Base-by-base conservation (phyloP, 352 stramenopile species). In the Phytophthora ramorum region DNA sequence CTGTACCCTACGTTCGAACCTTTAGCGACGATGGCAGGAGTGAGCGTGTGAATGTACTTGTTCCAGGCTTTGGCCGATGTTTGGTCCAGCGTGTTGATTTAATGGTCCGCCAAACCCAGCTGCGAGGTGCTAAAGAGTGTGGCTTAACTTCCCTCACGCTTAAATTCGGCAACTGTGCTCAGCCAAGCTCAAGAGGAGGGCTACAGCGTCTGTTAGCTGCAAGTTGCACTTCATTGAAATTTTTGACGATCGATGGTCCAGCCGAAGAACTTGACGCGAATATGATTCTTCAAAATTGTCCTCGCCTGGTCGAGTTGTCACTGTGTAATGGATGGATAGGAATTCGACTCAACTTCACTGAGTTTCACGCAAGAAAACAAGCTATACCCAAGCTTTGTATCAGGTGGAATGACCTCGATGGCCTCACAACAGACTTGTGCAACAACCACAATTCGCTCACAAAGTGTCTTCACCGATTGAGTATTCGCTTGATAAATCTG, bases 41-140 rank as follows among this genome's bases (percentile, higher is more conserved):
- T 43, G 44, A 58, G 3, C 35, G 40, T 30, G 61, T 69, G 17
- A 53, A 69, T 47, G 35, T 69, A 10, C 16, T 69, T 17, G 48
- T 69, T 17, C 51, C 44, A 53, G 61, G 61, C 0, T 63, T 69
- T 28, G 52, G 52, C 9, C 44, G 50, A 7, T 67, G 59, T 35
- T 32, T 49, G 9, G 49, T 55, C 5, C 26, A 58, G 37, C 60
- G 52, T n/a, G 26, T 1, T 20, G 37, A 62, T 48, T 45, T 68
- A 30, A 16, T 37, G 12, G 10, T 19, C 26, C 30, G 22, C 8
- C 22, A 68, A 45, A 37, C 26, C 4, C 32, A 16, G 7, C 58
- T 47, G 46, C 2, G 2, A 6, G 55, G 24, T 41, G 1, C 7
- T 24, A 49, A n/a, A 19, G 34, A n/a, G 3, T 26, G 17, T 16